A percentile compares a stretch with the other conserved stretches of the same genome.
These are phyloP conservation scores for Candida michaelii DNA, from an alignment of 805 yeast species.

Conservation along the genomic window DNA sequence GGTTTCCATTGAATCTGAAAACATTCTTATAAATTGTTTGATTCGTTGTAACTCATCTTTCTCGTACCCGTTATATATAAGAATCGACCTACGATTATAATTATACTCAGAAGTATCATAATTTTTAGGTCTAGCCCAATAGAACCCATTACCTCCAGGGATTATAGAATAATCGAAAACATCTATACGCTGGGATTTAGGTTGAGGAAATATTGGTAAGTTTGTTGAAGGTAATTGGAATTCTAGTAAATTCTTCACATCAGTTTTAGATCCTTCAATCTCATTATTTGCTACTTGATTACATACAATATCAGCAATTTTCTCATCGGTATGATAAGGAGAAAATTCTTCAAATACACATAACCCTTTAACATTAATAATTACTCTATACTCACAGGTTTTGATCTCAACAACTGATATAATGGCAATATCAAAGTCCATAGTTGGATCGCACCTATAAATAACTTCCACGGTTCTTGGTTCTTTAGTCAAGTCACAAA, in stretches of 20 bases:
- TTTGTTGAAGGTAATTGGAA: slow-evolving; percentile 23
- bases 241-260: neutral
- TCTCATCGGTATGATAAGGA: slow-evolving; percentile 24
- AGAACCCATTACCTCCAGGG: slow-evolving; percentile 36
- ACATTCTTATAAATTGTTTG: slow-evolving; percentile 19
- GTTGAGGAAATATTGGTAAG: slow-evolving; percentile 22
- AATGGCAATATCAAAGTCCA: slow-evolving; percentile 18
- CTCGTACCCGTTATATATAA: slow-evolving; percentile 8
- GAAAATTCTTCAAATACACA: slow-evolving; percentile 42
- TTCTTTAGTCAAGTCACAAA: slow-evolving; percentile 57
- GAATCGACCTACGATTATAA: slow-evolving; percentile 13
- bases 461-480: slow-evolving; percentile 56
- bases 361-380: slow-evolving; percentile 49
- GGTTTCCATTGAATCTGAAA: slow-evolving; percentile 22
- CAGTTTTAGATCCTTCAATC: neutral
- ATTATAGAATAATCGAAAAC: slow-evolving; percentile 24
- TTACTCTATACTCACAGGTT: slow-evolving; percentile 58
- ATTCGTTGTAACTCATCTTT: slow-evolving; percentile 6
- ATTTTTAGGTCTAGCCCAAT: slow-evolving; percentile 19
- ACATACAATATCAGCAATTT: slow-evolving; percentile 30
- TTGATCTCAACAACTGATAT: slow-evolving; percentile 49
- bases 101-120: slow-evolving; percentile 1
- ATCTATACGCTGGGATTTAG: slow-evolving; percentile 24
- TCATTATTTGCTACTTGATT: slow-evolving; percentile 12
- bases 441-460: slow-evolving; percentile 51